A percentile compares a stretch with the other conserved stretches of the same genome.
phyloP scores from a whole-genome alignment of 345 rosid genomes.

The Moricandia moricandioides region DNA sequence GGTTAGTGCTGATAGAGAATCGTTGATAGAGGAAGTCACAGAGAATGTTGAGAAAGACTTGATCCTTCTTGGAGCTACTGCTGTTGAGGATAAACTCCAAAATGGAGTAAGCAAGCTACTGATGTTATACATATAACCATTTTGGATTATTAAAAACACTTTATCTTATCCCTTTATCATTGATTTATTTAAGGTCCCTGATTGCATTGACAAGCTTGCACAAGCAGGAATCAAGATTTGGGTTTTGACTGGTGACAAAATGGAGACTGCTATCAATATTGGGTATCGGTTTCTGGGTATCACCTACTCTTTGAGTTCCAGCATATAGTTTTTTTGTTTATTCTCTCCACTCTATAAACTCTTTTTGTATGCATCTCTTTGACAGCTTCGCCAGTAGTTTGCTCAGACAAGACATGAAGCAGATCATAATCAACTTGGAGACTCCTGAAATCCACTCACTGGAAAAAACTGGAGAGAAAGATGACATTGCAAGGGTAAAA shows the following conservation, averaged over 20 bases:
- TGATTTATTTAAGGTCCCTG: slow-evolving; percentile 63
- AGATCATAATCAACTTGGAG: slow-evolving; percentile 76
- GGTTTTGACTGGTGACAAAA: slow-evolving; percentile 97
- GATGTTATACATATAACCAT: not conserved
- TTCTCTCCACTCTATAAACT: slow-evolving; percentile 9
- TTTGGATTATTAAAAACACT: not conserved
- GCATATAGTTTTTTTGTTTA: not conserved
- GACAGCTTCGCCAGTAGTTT: slow-evolving; percentile 89
- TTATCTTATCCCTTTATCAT: not conserved
- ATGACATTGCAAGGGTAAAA: slow-evolving; percentile 56
- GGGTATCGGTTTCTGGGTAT: slow-evolving; percentile 52
- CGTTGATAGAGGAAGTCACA: slow-evolving; percentile 58
- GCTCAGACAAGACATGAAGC: slow-evolving; percentile 96
- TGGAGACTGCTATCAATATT: slow-evolving; percentile 98
- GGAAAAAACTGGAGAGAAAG: slow-evolving; percentile 70
- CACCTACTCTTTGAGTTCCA: slow-evolving; percentile 24
- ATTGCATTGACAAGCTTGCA: slow-evolving; percentile 94
- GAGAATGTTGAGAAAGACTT: slow-evolving; percentile 73
- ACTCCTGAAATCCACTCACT: slow-evolving; percentile 58
- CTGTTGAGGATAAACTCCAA: slow-evolving; percentile 97
- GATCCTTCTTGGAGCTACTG: slow-evolving; percentile 90
- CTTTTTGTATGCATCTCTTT: slow-evolving; percentile 36
- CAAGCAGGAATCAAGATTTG: slow-evolving; percentile 97
- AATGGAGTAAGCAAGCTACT: slow-evolving; percentile 62
- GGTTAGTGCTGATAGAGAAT: slow-evolving; percentile 67